Evolutionary conservation across 2,329 filamentous ascomycete species (phyloP), one percentile per base, ranked within the genome.

Genomic region (Cladosporium cucumerinum): DNA sequence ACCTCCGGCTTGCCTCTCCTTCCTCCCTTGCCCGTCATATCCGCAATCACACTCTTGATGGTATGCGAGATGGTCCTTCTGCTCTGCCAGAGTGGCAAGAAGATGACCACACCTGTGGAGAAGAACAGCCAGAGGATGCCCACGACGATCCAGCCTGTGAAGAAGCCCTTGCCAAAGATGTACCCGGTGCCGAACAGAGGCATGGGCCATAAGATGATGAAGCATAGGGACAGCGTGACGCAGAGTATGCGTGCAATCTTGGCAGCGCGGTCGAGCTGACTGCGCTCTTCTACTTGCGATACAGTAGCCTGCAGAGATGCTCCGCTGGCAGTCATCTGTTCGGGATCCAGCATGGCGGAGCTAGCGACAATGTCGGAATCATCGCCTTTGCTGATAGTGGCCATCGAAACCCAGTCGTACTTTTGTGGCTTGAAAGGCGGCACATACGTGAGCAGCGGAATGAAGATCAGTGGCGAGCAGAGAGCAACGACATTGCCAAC

Each of bases 161-260:
- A 95, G 81, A 95, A 95, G 26, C 82, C 83, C 81, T 91, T 90
- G 76, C 84, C 87, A 78, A 95, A 96, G 62, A 97, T 85, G 74
- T 97, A 97, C 0, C 85, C 85, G 0, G 84, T 84, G 12, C 92
- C 93, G 73, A 95, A 97, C 87, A 97, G 88, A 1, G 93, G 93
- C 85, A 97, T 94, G 0, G 93, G 93, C 92, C 93, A 97, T 18
- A 97, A 84, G 1, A 97, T 82, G 0, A 97, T 80, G 64, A 96
- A 81, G 0, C 86, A 83, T 0, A 96, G 66, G 0, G 91, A 90
- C 80, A 92, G 82, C 69, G 84, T 76, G 11, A 87, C 80, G 0
- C 88, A 91, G 67, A 87, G 75, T 34, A 78, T 80, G 59, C 85
- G 81, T 0, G 86, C 84, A 71, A 86, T 85, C 63, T 78, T 78